Evolutionary conservation across 2,329 filamentous ascomycete species (phyloP), one percentile per base, ranked within the genome.

Genomic region (Mycosphaerella sp.): DNA sequence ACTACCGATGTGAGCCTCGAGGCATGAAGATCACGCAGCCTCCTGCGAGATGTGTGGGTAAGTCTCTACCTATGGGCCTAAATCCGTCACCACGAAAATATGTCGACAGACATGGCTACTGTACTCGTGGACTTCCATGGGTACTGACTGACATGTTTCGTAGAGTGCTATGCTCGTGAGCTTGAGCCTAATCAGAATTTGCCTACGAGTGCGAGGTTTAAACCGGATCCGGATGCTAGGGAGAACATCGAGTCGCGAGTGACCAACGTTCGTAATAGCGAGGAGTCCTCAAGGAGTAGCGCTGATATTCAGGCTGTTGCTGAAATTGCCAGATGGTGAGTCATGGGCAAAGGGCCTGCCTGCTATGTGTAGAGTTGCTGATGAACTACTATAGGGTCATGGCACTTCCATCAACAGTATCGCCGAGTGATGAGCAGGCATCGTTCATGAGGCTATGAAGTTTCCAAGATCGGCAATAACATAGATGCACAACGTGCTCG

Each of bases 1-100:
- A 59, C 41, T 58, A 58, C 27, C 54, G 56, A 9, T 60, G 58
- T 48, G 58, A 60, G 48, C 53, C 56, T 21, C 45, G 56, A 36
- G 58, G 58, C 9, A 55, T 56, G 52, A 60, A 60, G 30, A 60
- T 60, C 21, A 58, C 58, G 25, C 53, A 58, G 30, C 58, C 58
- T 25, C 52, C 52, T 12, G 56, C 28, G 41, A 21, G 30, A 34
- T 34, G 30, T 34, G 30, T 25, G 21, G 21, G 21, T 25, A 25
- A 25, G 21, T n/a, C n/a, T n/a, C n/a, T n/a, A n/a, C n/a, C n/a
- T n/a, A n/a, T n/a, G n/a, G n/a, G n/a, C n/a, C n/a, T n/a, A n/a
- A n/a, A n/a, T n/a, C n/a, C n/a, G n/a, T n/a, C n/a, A n/a, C n/a
- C n/a, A n/a, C n/a, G n/a, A n/a, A n/a, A n/a, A n/a, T n/a, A n/a